A percentile compares a stretch with the other conserved stretches of the same genome.
Conservation (phyloP, 768 basidiomycete species). For the Xerocomellus chrysenteron region DNA sequence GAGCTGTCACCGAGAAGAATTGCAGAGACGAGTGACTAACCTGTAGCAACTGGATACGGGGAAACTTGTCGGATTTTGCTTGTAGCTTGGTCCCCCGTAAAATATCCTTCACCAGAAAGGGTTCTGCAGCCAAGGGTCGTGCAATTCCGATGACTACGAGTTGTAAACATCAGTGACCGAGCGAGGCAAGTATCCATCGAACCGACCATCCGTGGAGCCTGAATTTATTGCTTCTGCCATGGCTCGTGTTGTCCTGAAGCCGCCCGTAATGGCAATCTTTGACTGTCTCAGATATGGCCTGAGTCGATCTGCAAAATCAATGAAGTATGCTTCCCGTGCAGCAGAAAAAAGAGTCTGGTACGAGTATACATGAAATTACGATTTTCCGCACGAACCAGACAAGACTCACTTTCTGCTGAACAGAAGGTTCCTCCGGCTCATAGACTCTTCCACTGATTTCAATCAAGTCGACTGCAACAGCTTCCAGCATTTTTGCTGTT, state of each 20-base stretch:
- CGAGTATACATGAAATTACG: neutral
- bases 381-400: neutral
- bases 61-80: slow-evolving; percentile 31
- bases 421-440: slow-evolving; percentile 17
- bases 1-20: neutral
- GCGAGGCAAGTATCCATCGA: neutral
- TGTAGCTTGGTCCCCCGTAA: slow-evolving; percentile 22
- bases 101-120: slow-evolving; percentile 29
- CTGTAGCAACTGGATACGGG: slow-evolving; percentile 37
- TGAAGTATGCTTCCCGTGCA: slow-evolving; percentile 30
- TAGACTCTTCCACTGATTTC: slow-evolving; percentile 43
- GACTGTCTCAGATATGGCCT: slow-evolving; percentile 25
- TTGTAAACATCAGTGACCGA: neutral
- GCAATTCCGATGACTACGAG: slow-evolving; percentile 30
- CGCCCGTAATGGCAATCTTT: slow-evolving; percentile 31
- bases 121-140: slow-evolving; percentile 32
- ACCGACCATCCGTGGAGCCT: slow-evolving; percentile 29
- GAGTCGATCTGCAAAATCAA: slow-evolving; percentile 31
- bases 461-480: slow-evolving; percentile 37
- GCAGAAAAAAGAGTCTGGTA: slow-evolving; percentile 12
- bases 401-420: slow-evolving; percentile 10
- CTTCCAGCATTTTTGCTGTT: slow-evolving; percentile 35
- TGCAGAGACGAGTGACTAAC: slow-evolving; percentile 13
- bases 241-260: slow-evolving; percentile 28
- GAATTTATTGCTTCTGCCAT: slow-evolving; percentile 29